These are phyloP conservation scores for Kwoniella shandongensis DNA, from an alignment of 768 basidiomycete species.

Conservation along the genomic window DNA sequence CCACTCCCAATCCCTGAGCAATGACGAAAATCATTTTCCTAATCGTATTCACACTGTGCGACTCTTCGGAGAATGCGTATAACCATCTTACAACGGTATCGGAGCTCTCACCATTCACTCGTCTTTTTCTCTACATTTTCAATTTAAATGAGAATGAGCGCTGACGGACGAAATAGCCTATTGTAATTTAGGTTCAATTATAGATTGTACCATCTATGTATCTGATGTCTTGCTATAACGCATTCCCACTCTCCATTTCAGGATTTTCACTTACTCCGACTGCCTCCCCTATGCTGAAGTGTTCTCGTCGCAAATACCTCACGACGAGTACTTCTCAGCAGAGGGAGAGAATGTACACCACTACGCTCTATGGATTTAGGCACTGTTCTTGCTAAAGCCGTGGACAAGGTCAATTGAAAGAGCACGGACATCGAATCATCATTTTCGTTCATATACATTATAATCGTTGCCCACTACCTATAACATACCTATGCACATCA, in stretches of 20 bases:
- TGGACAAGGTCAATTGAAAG: constrained; percentile 42
- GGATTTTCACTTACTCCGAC: too few relatives aligned
- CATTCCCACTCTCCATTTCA: too few relatives aligned
- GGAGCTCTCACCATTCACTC: constrained; percentile 27
- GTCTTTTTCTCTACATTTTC: constrained; percentile 5
- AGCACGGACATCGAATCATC: constrained; percentile 16
- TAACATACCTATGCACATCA: neutral
- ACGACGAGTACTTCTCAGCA: constrained; percentile 32
- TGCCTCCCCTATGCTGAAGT: constrained; percentile 42
- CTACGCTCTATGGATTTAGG: constrained; percentile 44
- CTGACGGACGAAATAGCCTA: constrained; percentile 13
- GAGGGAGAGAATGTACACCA: constrained; percentile 27
- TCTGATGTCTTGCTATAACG: too few relatives aligned
- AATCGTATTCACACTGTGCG: constrained; percentile 54
- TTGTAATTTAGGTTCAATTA: too few relatives aligned
- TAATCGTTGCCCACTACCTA: too few relatives aligned
- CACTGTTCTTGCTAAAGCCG: constrained; percentile 19
- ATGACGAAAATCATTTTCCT: constrained; percentile 48
- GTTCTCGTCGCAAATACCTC: constrained; percentile 18
- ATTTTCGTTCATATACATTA: too few relatives aligned
- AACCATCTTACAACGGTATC: constrained; percentile 50
- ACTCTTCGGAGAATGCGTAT: constrained; percentile 46
- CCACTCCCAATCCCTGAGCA: constrained; percentile 19
- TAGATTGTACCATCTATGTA: too few relatives aligned
- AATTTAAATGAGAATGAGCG: neutral